Conservation (phyloP, 805 yeast species). For the Nakazawaea ambrosiae region DNA sequence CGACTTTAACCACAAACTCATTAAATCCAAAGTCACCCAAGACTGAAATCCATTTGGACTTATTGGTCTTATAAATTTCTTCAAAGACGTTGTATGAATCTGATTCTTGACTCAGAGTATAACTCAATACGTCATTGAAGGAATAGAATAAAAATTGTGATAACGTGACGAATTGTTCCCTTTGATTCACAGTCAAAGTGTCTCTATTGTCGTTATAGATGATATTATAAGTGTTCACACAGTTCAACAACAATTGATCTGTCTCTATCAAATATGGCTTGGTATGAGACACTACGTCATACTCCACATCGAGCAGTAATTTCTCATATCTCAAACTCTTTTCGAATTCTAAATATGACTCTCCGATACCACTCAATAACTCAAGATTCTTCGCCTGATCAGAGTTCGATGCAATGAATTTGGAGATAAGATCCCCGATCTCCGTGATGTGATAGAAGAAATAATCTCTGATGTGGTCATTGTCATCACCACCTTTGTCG, state of each 20-base stretch:
- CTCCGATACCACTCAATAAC: conserved; percentile 6
- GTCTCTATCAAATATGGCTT: conserved; percentile 16
- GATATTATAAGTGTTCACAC: conserved; percentile 9
- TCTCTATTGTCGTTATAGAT: neutral
- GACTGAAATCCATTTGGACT: conserved; percentile 49
- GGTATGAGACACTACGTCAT: conserved; percentile 1
- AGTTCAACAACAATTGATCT: conserved; percentile 12
- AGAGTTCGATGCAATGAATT: conserved; percentile 5
- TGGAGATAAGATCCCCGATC: neutral
- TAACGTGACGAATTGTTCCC: conserved; percentile 1
- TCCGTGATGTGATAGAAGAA: conserved; percentile 11
- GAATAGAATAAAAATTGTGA: conserved; percentile 9
- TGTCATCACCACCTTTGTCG: neutral
- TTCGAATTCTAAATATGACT: conserved; percentile 14
- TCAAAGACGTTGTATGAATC: neutral
- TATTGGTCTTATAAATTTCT: conserved; percentile 3
- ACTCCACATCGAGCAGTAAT: conserved; percentile 6
- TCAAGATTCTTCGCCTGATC: conserved; percentile 13
- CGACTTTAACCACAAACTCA: conserved; percentile 49
- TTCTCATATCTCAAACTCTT: conserved; percentile 12
- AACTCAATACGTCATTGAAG: conserved; percentile 7
- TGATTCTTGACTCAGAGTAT: neutral
- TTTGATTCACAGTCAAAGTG: neutral
- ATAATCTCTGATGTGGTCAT: conserved; percentile 5
- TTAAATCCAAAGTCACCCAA: conserved; percentile 44